Evolutionary conservation across 306 rosid species (phyloP).

Genomic region (Fragaria nilgerrensis): DNA sequence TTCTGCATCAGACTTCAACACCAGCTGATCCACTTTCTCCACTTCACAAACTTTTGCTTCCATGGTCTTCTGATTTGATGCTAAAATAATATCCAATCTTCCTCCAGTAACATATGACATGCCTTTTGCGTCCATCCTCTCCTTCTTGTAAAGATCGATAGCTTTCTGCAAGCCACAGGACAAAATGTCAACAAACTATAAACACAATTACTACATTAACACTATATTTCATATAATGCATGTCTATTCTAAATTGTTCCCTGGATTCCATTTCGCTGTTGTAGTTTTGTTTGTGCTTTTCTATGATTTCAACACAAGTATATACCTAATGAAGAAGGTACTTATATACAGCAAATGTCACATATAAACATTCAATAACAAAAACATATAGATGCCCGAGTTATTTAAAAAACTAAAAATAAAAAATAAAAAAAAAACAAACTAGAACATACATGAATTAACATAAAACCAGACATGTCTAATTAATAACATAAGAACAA

Average conservation of each 20-base stretch:
- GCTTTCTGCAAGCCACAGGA: slow-evolving; percentile 64
- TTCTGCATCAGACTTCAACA: slow-evolving; percentile 31
- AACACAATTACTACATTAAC: not conserved
- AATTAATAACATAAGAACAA: not conserved
- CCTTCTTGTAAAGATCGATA: slow-evolving; percentile 75
- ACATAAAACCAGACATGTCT: too few species aligned
- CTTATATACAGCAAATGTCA: not conserved
- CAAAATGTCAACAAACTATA: slow-evolving; percentile 17
- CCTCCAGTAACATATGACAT: slow-evolving; percentile 26
- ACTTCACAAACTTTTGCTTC: slow-evolving; percentile 37
- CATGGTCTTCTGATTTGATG: slow-evolving; percentile 37
- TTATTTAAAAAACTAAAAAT: too few species aligned
- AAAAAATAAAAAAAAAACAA: not conserved
- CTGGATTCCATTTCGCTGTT: not conserved
- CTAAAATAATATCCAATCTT: slow-evolving; percentile 39
- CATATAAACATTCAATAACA: not conserved
- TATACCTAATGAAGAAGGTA: not conserved
- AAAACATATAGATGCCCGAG: not conserved
- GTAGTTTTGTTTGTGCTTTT: not conserved
- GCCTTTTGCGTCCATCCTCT: slow-evolving; percentile 48
- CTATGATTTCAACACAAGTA: not conserved
- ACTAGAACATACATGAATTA: not conserved
- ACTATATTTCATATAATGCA: not conserved
- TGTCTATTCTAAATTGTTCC: not conserved
- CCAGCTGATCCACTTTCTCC: slow-evolving; percentile 44